A percentile compares a stretch with the other conserved stretches of the same genome.
Evolutionary conservation across 805 yeast species (phyloP).

Genomic region (Ogataea populi-albae): DNA sequence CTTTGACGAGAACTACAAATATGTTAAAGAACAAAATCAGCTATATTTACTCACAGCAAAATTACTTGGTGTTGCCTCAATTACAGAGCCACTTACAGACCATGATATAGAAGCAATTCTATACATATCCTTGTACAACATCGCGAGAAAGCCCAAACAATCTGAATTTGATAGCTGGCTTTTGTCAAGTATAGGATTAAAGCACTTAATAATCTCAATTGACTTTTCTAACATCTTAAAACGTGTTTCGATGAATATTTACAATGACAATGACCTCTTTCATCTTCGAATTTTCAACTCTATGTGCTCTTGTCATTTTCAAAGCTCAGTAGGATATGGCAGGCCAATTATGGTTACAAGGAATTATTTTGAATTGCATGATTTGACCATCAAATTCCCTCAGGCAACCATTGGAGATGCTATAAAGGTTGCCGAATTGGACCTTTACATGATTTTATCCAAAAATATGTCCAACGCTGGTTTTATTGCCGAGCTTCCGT

Average conservation of each 20-base stretch:
- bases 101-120: constrained; percentile 60
- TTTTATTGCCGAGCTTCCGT: constrained; percentile 2
- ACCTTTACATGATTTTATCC: constrained; percentile 33
- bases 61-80: constrained; percentile 46
- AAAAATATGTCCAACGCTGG: constrained; percentile 12
- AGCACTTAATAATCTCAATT: constrained; percentile 45
- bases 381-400: constrained; percentile 45
- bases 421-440: constrained; percentile 50
- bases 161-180: constrained; percentile 52
- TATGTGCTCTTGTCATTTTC: constrained; percentile 49
- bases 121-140: constrained; percentile 52
- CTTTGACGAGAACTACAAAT: constrained; percentile 50
- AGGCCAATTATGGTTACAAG: constrained; percentile 40
- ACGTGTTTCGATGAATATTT: constrained; percentile 30
- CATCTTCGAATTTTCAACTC: constrained; percentile 55
- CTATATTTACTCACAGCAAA: constrained; percentile 48
- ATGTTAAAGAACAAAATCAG: constrained; percentile 45
- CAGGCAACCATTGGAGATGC: constrained; percentile 52
- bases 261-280: constrained; percentile 41
- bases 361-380: constrained; percentile 41
- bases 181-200: constrained; percentile 49
- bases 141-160: constrained; percentile 53
- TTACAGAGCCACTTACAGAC: constrained; percentile 52
- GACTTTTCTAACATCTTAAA: constrained; percentile 42
- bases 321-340: constrained; percentile 49